Evolutionary conservation across 2,329 filamentous ascomycete species (phyloP), one percentile per base, ranked within the genome.

Genomic region (Bipolaris oryzae): DNA sequence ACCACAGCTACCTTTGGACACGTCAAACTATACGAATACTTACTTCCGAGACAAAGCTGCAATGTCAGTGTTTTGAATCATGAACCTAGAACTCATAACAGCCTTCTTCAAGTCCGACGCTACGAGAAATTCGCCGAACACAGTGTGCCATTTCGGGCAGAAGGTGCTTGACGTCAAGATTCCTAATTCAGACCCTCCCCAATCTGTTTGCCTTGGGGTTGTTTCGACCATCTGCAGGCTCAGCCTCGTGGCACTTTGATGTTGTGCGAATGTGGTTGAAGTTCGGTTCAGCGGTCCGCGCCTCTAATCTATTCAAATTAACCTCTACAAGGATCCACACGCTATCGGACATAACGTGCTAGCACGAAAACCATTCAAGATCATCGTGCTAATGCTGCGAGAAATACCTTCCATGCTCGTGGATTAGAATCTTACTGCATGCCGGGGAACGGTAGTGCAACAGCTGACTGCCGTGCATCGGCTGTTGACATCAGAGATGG

Each of bases 271-370:
- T n/a, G 18, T 45, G 42, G 41, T 57, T 43, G 35, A 52, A 45
- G 37, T 52, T 61, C 60, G 60, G 56, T 50, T 54, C 18, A 4
- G 34, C 57, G 60, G 60, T 47, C 60, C 60, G 60, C 53, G 53
- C 51, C 23, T 42, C 45, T 54, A 62, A 61, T 62, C 43, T 60
- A 55, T 57, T 44, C 35, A 44, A 33, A 60, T 62, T 60, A 57
- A 38, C 46, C 53, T 49, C 38, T n/a, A 20, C 38, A 49, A 31
- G 39, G n/a, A 20, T 16, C 5, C 33, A 39, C 18, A 53, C 52
- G 49, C 55, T 45, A 61, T 42, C 35, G 42, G 55, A 23, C 35
- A 37, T 52, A 42, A 31, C 41, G 23, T 35, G 33, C 45, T 45
- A 28, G 44, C 44, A 61, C 21, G 34, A 34, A 31, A 28, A 28